These are phyloP conservation scores for Linnemannia exigua DNA, from an alignment of 192 early-diverging fungal genomes.

Conservation along the genomic window DNA sequence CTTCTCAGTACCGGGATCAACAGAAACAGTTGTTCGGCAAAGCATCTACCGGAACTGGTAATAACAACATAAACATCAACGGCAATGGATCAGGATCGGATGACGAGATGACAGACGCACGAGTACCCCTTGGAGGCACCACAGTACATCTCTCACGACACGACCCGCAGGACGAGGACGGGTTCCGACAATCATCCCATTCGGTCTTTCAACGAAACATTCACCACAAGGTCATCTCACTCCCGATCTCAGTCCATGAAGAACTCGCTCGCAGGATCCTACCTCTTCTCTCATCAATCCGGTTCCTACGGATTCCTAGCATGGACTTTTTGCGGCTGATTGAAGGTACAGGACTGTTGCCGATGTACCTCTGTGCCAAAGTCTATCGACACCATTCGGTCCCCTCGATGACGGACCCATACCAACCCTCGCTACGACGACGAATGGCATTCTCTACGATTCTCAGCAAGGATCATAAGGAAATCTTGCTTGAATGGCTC, in stretches of 20 bases:
- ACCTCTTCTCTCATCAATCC: constrained; percentile 28
- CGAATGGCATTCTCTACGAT: constrained; percentile 52
- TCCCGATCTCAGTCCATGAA: constrained; percentile 31
- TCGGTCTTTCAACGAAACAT: constrained; percentile 39
- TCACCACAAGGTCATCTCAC: constrained; percentile 19
- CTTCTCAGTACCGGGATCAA: not conserved
- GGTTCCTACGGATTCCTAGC: constrained; percentile 46
- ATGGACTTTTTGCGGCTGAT: constrained; percentile 44
- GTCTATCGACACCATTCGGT: constrained; percentile 53
- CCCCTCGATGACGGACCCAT: constrained; percentile 48
- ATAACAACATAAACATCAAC: too few species aligned
- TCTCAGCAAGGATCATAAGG: constrained; percentile 40
- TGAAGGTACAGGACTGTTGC: constrained; percentile 44
- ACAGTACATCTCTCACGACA: not conserved
- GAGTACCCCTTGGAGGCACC: not conserved
- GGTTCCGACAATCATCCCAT: constrained; percentile 16
- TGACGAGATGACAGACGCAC: not conserved
- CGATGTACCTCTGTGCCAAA: constrained; percentile 40
- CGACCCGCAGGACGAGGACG: constrained; percentile 31
- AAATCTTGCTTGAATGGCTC: constrained; percentile 39
- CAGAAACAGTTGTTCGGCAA: not conserved
- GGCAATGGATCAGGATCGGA: not conserved
- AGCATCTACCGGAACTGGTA: not conserved
- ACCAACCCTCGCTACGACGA: constrained; percentile 35
- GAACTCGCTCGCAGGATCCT: constrained; percentile 25